These are phyloP conservation scores for Pachyrhizus erosus DNA, from an alignment of 306 rosid species.

Conservation along the genomic window DNA sequence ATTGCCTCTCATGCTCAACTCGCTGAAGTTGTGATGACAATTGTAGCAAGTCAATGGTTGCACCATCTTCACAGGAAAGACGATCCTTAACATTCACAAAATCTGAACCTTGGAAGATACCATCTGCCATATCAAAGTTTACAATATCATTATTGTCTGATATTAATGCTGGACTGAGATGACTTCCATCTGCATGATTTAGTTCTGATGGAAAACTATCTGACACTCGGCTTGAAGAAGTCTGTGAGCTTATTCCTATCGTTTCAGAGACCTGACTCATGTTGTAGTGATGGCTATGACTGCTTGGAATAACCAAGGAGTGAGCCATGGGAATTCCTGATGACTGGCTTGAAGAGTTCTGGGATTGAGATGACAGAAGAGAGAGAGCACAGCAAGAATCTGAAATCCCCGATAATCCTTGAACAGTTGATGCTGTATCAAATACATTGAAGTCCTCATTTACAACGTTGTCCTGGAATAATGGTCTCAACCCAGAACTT, in stretches of 20 bases:
- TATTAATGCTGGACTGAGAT: slow-evolving; percentile 56
- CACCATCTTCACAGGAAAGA: slow-evolving; percentile 58
- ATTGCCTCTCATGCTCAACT: slow-evolving; percentile 76
- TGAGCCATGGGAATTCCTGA: slow-evolving; percentile 66
- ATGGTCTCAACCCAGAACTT: slow-evolving; percentile 51
- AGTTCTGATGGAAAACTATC: slow-evolving; percentile 56
- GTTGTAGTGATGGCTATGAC: slow-evolving; percentile 59
- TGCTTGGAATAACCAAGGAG: slow-evolving; percentile 58
- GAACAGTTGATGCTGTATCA: slow-evolving; percentile 57
- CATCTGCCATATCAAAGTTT: slow-evolving; percentile 61
- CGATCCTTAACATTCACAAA: slow-evolving; percentile 51
- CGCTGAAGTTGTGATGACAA: slow-evolving; percentile 89
- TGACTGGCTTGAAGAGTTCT: slow-evolving; percentile 67
- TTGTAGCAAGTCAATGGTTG: slow-evolving; percentile 82
- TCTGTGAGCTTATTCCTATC: slow-evolving; percentile 63
- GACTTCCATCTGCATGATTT: slow-evolving; percentile 55
- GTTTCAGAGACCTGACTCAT: slow-evolving; percentile 58
- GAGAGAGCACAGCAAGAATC: slow-evolving; percentile 93
- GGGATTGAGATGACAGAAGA: slow-evolving; percentile 98
- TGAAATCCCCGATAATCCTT: slow-evolving; percentile 62
- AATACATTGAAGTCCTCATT: slow-evolving; percentile 65
- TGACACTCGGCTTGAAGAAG: slow-evolving; percentile 56
- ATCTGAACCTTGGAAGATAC: slow-evolving; percentile 64
- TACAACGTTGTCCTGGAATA: slow-evolving; percentile 55
- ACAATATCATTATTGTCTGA: slow-evolving; percentile 56